A percentile compares a stretch with the other conserved stretches of the same genome.
These are phyloP conservation scores for Lipomyces starkeyi DNA, from an alignment of 805 yeast species.

Conservation along the genomic window DNA sequence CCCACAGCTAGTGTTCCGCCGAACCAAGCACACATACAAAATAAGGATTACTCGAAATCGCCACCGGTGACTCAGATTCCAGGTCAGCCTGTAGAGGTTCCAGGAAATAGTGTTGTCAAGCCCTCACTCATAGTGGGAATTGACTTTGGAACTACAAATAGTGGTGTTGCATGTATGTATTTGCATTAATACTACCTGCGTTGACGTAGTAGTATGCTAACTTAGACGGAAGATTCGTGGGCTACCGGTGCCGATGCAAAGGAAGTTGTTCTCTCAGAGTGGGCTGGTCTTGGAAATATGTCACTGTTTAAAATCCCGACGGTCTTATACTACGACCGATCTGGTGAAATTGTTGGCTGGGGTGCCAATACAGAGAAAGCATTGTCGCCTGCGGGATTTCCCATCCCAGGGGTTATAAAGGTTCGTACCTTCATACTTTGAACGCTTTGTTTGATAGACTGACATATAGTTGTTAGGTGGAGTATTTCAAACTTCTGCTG, in stretches of 20 bases:
- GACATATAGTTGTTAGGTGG: constrained; percentile 9
- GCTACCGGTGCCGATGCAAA: constrained; percentile 8
- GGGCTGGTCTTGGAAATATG: constrained; percentile 32
- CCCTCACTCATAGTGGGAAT: constrained; percentile 30
- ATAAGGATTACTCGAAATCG: not conserved
- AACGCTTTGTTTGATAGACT: not conserved
- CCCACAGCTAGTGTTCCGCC: not conserved
- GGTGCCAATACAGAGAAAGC: constrained; percentile 20
- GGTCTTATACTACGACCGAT: constrained; percentile 26
- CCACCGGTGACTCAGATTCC: not conserved
- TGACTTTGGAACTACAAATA: constrained; percentile 36
- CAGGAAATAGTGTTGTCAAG: not conserved
- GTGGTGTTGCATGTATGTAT: constrained; percentile 32
- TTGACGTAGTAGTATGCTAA: not conserved
- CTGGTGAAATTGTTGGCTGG: constrained; percentile 33
- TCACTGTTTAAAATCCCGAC: constrained; percentile 28
- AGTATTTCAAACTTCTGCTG: constrained; percentile 32
- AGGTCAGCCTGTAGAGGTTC: not conserved
- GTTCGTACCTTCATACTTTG: not conserved
- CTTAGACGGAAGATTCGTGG: constrained; percentile 17
- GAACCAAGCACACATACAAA: not conserved
- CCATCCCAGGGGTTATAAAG: constrained; percentile 24
- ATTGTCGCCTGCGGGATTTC: constrained; percentile 11
- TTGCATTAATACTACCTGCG: not conserved
- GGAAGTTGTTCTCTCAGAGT: constrained; percentile 14